Evolutionary conservation across 2,329 filamentous ascomycete species (phyloP).

Genomic region (Fusarium caatingaense): DNA sequence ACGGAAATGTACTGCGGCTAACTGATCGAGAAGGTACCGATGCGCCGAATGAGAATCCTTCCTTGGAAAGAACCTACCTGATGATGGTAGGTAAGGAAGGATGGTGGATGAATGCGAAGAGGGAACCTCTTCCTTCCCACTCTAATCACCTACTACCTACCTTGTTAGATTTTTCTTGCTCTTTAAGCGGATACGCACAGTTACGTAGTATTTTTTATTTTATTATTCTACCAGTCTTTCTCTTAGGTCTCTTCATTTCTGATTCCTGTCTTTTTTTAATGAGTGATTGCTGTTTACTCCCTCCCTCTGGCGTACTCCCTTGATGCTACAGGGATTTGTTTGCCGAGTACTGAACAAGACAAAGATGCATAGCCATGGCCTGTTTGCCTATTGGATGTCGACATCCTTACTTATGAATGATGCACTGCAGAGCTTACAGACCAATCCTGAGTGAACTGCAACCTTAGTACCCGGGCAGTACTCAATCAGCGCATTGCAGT

Average conservation of each 20-base stretch:
- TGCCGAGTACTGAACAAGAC: neutral
- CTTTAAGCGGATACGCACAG: neutral
- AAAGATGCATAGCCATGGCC: neutral
- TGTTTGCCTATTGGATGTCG: neutral
- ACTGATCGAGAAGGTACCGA: constrained; percentile 37
- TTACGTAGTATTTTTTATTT: neutral
- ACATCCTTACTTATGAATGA: neutral
- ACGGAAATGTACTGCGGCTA: constrained; percentile 28
- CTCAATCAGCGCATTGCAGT: neutral
- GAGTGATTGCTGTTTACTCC: neutral
- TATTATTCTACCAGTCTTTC: neutral
- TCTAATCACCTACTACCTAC: neutral
- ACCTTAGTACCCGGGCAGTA: neutral
- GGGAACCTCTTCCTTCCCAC: constrained; percentile 28
- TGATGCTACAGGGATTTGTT: constrained; percentile 1
- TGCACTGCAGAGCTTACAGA: constrained; percentile 3
- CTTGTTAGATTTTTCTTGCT: neutral
- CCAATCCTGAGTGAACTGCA: neutral
- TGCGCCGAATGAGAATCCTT: constrained; percentile 39
- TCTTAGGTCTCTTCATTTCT: neutral
- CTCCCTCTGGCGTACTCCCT: neutral
- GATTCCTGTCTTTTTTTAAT: neutral
- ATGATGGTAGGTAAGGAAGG: neutral
- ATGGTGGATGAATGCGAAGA: neutral
- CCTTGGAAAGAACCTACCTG: neutral